Base-by-base conservation (phyloP, 495 filamentous ascomycete genomes). In the Aspergillus nidulans region DNA sequence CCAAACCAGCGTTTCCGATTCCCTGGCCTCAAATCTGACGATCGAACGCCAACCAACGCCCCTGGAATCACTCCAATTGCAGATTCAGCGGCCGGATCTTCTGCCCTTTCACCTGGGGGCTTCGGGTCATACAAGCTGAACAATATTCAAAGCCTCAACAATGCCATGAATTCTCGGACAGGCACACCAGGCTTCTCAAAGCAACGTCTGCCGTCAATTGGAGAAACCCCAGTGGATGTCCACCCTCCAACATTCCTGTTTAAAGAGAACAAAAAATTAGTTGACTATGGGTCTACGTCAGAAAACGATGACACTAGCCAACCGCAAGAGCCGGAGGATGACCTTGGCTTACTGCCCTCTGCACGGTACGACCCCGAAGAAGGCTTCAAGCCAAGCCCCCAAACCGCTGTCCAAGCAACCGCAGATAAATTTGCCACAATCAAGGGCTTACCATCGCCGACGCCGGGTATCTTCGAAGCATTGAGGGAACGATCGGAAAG, bases 31-130 rank as follows among this genome's bases (percentile, higher is more conserved):
- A 77, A 74, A 48, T 80, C 76, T 10, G 88, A 87, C 58, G 87
- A 91, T 56, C 78, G 79, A 50, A 91, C 89, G 10, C 89, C 91
- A 6, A 88, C 91, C 42, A 82, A 82, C 61, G 85, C 82, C 25
- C 85, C 83, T 4, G 88, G 86, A 36, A 80, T 87, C 12, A 98
- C 95, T 4, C 94, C 94, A 1, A 97, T 97, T 64, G 87, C 89
- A 3, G 90, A 97, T 58, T 95, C 92, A 34, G 94, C 92, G 10
- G 74, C 94, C 26, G 84, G 84, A 1, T 89, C 95, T 51, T 95
- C 92, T 36, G 95, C 92, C 9, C 66, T 96, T 40, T 90, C 89
- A 23, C 89, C 89, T 2, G 76, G 81, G 32, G 86, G 83, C 36
- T 77, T 86, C n/a, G 78, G 80, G 6, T 86, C 86, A 3, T 86